Base-by-base conservation (phyloP, 1,284 basidiomycete genomes). In the Exobasidium rhododendri region DNA sequence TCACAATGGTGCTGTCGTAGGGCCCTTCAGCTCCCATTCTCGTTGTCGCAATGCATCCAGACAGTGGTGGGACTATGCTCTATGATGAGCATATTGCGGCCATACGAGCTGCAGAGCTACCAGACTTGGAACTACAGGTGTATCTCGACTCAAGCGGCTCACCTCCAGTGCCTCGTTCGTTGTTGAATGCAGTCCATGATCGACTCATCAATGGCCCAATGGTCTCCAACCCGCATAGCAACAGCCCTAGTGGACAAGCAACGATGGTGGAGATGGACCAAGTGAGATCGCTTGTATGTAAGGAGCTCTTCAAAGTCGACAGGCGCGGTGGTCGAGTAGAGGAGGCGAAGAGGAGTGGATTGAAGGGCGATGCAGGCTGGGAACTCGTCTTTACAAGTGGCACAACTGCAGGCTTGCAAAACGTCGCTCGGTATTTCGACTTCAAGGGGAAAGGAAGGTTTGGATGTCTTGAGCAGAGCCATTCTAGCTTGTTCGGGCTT, bases 321-420 rank as follows among this genome's bases (percentile, higher is more conserved):
- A 35, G 52, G 22, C 31, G 22, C 5, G 52, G 24, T 5, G 52
- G 52, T 22, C 22, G 20, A 6, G 35, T 55, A 20, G 30, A 20
- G 4, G 28, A 29, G 14, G 26, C 29, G 13, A 32, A 44, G 22
- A 17, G 10, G 17, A 17, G 17, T 40, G 35, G 35, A 10, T 17
- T 10, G 7, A 31, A 26, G 22, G 17, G 29, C 17, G 52, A 55
- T 40, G 14, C 20, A 32, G 52, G 52, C 20, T 74, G 71, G 70
- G 66, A 72, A 24, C 59, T 72, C 13, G 56, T 74, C 10, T 72
- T 74, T 57, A 74, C 69, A 26, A 59, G 65, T 10, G 69, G 69
- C 53, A 62, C 71, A 22, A 74, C 71, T 0, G 70, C 68, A 28
- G 61, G 63, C 17, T 62, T 74, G 28, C 66, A 72, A 56, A 61